Evolutionary conservation across 2,329 filamentous ascomycete species (phyloP), one percentile per base, ranked within the genome.

Genomic region (Calonectria leucothoes): DNA sequence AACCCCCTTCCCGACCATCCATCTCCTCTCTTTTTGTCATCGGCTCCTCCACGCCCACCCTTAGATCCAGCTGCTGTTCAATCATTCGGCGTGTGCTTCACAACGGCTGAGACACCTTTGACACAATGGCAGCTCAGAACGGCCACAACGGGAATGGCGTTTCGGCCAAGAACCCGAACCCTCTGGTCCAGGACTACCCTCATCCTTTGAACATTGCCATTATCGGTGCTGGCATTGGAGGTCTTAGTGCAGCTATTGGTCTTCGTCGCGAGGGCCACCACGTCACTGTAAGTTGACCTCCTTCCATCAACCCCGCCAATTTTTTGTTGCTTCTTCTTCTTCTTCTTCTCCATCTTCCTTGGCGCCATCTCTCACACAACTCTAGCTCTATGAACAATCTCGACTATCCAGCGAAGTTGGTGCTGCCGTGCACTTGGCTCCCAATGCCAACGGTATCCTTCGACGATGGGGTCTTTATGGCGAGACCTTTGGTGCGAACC

Each of bases 361-460:
- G 4, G 2, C 23, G 8, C 23, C 6, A 23, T 25, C 33, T 66
- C 2, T 65, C 29, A 0, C 83, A 83, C 51, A 86, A 86, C 2
- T 67, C 15, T 25, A 90, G 87, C 75, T 91, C 0, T 89, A 86
- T 64, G 91, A 92, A 77, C 88, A 90, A 78, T 91, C 90, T 0
- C 84, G 85, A 6, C 89, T 92, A 63, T 87, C 88, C 25, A 88
- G 85, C 61, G 91, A 93, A 79, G 82, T 87, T 0, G 91, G 91
- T 0, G 91, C 91, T 4, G 91, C 91, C 0, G 86, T 93, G 25
- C 91, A 93, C 77, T 79, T 93, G 6, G 88, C 90, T 0, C 91
- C 92, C 1, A 94, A 93, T 78, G 84, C 87, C 8, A 92, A 92
- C 80, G 89, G 90, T 0, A 81, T 93, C 2, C 84, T 93, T 12